Base-by-base conservation (phyloP, 140 eudicot genomes). In the Ambrosia hybrid region DNA sequence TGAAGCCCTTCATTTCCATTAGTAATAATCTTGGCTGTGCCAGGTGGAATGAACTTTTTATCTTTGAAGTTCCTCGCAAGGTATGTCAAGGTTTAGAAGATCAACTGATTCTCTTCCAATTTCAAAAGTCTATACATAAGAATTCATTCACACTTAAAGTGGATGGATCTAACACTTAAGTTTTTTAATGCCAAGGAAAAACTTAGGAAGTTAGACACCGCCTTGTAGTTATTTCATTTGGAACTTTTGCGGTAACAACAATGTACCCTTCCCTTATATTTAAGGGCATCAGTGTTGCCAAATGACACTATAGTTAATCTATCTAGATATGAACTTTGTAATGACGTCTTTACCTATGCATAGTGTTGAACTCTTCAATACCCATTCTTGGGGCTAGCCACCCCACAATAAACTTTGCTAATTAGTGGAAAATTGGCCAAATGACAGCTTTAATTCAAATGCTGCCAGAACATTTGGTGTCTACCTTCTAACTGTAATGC, bases 31-130 rank as follows among this genome's bases (percentile, higher is more conserved):
- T 81, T 51, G 99, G 96, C 61, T 74, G 75, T 73, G 96, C 99
- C 55, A 83, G 48, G 41, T 95, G 99, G 99, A 85, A 91, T 79
- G 99, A 95, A 72, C 97, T 95, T 68, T 95, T 95, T 78, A 84
- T 95, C 59, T 91, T 95, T 86, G 99, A 95, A 79, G 92, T 95
- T 80, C 99, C 99, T 81, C 88, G 87, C 21, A 86, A 88, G 99
- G 99, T 95, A 83, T 61, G 65, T 52, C 71, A 21, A 70, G 17
- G 41, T 52, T 70, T 5, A 65, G 39, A 63, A 52, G 51, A 2
- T 14, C 69, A 46, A 34, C 43, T 45, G 68, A 57, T 75, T 41
- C 48, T 38, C 57, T 55, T 75, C 67, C 49, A 57, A 9, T 67
- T 66, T 75, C 67, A 48, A 57, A 9, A 26, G 65, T 30, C 34